These are phyloP conservation scores for Taiozyma onychis DNA, from an alignment of 1,139 yeast species.

Conservation along the genomic window DNA sequence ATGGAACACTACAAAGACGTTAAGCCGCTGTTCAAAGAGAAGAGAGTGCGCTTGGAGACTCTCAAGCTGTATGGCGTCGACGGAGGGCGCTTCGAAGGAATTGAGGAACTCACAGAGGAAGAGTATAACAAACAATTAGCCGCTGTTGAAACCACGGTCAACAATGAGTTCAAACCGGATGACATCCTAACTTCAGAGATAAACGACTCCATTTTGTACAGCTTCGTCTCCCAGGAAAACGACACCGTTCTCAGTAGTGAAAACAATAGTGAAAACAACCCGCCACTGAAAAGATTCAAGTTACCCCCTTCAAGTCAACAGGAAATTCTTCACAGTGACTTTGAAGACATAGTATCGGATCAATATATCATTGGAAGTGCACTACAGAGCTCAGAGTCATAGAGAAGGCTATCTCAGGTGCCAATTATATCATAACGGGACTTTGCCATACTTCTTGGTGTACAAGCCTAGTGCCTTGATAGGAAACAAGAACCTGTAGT, in stretches of 20 bases:
- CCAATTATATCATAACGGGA: neutral
- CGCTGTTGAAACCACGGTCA: neutral
- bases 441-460: conserved; percentile 12
- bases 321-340: neutral
- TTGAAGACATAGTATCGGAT: conserved; percentile 4
- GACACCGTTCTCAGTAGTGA: neutral
- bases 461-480: conserved; percentile 91
- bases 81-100: neutral
- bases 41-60: neutral
- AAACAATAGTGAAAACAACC: neutral
- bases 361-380: conserved; percentile 4
- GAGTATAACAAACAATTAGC: neutral
- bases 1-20: neutral
- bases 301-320: neutral
- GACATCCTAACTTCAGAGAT: neutral
- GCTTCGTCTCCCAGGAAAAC: too few relatives aligned
- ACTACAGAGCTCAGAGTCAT: neutral
- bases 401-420: neutral
- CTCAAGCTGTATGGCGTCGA: neutral
- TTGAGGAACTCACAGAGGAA: neutral
- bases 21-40: neutral
- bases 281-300: neutral
- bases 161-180: neutral
- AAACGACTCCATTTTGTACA: neutral
- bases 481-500: conserved; percentile 83